These are phyloP conservation scores for Phlyctochytrium planicorne DNA, from an alignment of 192 early-diverging fungal species.

Conservation along the genomic window DNA sequence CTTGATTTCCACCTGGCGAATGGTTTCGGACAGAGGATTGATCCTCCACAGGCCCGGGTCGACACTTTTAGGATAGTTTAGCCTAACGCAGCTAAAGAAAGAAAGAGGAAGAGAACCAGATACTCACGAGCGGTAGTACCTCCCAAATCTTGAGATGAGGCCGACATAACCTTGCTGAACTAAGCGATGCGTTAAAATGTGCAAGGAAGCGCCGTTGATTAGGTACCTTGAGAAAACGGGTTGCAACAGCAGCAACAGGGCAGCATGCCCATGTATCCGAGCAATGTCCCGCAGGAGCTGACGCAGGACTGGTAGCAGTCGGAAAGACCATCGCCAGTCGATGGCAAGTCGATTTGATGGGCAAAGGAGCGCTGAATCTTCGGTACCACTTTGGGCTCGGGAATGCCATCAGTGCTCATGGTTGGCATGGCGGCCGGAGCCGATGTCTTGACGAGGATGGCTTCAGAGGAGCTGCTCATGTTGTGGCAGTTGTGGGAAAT, in stretches of 20 bases:
- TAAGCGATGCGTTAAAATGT: too few relatives aligned
- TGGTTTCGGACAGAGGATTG: constrained; percentile 41
- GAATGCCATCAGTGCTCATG: not conserved
- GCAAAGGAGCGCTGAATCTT: not conserved
- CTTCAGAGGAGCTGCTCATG: too few relatives aligned
- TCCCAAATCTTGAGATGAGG: constrained; percentile 65
- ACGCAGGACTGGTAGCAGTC: constrained; percentile 4
- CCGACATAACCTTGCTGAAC: constrained; percentile 72
- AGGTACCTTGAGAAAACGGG: too few relatives aligned
- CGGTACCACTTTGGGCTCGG: not conserved
- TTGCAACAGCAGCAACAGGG: constrained; percentile 31
- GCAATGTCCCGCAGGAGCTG: not conserved
- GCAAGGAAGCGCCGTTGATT: too few relatives aligned
- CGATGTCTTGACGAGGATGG: not conserved
- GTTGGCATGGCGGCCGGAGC: not conserved
- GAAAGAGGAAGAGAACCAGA: not conserved
- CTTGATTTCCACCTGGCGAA: constrained; percentile 53
- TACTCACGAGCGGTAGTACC: constrained; percentile 43
- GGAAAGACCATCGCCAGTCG: constrained; percentile 7
- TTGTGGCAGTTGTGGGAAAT: too few relatives aligned
- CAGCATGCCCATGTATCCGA: constrained; percentile 8
- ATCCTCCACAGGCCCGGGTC: constrained; percentile 50
- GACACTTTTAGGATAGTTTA: constrained; percentile 24
- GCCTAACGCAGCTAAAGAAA: not conserved
- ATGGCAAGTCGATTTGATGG: not conserved